Evolutionary conservation across 805 yeast genomes (phyloP), one percentile per base, ranked within the genome.

Genomic region (Candida ascalaphidarum): DNA sequence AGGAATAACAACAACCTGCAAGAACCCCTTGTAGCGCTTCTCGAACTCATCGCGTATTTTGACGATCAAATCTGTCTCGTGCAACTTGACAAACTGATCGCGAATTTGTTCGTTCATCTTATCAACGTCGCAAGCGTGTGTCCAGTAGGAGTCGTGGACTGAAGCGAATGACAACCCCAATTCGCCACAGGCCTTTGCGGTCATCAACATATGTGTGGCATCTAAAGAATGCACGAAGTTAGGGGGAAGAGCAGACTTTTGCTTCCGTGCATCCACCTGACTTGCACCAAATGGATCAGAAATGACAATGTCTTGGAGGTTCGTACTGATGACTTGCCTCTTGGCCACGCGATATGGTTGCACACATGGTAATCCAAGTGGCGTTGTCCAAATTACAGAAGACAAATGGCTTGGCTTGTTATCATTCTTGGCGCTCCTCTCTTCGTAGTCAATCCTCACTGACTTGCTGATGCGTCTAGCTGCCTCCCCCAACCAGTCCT

Each of bases 131-230:
- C 74, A 61, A 2, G 98, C 96, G 50, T 92, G 97, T 0, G 97
- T 86, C 98, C 98, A 89, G 52, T 83, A 89, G 1, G 97, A 89
- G 52, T 89, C 98, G 55, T 89, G 98, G 14, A 89, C 98, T 1
- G 97, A 77, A 0, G 97, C 96, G 65, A 92, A 89, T 9, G 75
- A 63, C 27, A 92, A 55, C 0, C 72, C 74, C 2, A 50, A 48
- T 23, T 76, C 67, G 4, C 80, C 74, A 52, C 96, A 85, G 14
- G 75, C 75, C 28, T 74, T 64, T 0, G 96, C 94, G 7, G 95
- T 81, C 63, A 88, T 58, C 28, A 92, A 64, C 98, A 89, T 92
- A 52, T 89, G 98, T 0, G 96, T 80, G 1, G 97, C 97, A 65
- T 89, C 98, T 33, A 89, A 63, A 0, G 97, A 89, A 50, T 89